A percentile compares a stretch with the other conserved stretches of the same genome.
Evolutionary conservation across 768 basidiomycete genomes (phyloP).

Genomic region (Boletellus emodensis): DNA sequence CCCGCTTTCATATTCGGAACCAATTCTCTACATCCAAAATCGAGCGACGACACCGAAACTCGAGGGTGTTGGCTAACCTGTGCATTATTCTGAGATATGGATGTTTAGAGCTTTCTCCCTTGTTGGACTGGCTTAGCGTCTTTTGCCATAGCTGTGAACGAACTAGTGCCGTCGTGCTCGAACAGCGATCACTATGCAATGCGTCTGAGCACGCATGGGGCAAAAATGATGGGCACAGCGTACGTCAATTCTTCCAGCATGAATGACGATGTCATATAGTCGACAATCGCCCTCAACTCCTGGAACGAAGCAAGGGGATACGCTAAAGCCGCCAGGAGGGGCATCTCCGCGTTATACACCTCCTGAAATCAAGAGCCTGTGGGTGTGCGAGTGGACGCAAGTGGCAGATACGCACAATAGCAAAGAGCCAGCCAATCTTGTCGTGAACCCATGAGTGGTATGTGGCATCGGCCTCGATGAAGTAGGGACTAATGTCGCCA

Average conservation of each 20-base stretch:
- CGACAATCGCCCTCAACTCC: slow-evolving; percentile 22
- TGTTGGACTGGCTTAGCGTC: slow-evolving; percentile 18
- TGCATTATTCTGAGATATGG: slow-evolving; percentile 26
- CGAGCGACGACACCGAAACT: not conserved
- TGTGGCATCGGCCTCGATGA: slow-evolving; percentile 19
- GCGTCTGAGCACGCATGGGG: not conserved
- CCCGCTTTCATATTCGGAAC: slow-evolving; percentile 21
- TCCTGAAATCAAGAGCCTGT: slow-evolving; percentile 12
- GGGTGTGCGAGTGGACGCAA: too few species aligned
- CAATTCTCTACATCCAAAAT: slow-evolving; percentile 15
- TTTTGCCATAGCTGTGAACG: slow-evolving; percentile 24
- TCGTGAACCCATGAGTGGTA: slow-evolving; percentile 23
- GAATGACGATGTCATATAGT: slow-evolving; percentile 30
- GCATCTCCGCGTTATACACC: slow-evolving; percentile 25
- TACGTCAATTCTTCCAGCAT: slow-evolving; percentile 31
- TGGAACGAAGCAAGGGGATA: slow-evolving; percentile 22
- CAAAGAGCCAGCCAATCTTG: slow-evolving; percentile 21
- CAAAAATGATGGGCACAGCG: not conserved
- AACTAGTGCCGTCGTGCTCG: slow-evolving; percentile 14
- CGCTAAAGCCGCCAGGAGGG: slow-evolving; percentile 22
- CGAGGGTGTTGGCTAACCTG: slow-evolving; percentile 12
- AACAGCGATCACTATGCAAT: slow-evolving; percentile 21
- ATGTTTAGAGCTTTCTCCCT: slow-evolving; percentile 14
- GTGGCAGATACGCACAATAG: slow-evolving; percentile 15
- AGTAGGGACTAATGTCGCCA: slow-evolving; percentile 24